phyloP scores from a whole-genome alignment of 2,329 filamentous ascomycete species.

The Diaporthe caulivora region DNA sequence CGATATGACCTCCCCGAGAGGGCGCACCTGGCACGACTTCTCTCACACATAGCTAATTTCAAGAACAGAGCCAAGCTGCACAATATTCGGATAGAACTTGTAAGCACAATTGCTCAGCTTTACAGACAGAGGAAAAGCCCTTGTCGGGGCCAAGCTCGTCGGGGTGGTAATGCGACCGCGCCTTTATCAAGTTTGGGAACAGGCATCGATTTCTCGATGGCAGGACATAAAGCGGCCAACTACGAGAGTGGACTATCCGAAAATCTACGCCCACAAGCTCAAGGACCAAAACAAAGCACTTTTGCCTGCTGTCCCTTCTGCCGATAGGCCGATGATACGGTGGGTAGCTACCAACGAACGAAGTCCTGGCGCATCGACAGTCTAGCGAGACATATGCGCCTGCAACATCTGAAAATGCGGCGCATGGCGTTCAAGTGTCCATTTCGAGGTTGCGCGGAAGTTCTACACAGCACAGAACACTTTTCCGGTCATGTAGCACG shows the following conservation, averaged over 20 bases:
- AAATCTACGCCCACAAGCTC: background rate
- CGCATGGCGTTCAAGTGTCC: background rate
- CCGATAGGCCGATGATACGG: background rate
- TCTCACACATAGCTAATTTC: background rate
- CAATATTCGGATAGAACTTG: background rate
- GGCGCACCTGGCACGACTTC: background rate
- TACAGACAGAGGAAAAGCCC: background rate
- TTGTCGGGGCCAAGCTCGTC: background rate
- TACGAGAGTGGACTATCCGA: background rate
- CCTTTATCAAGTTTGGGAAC: background rate
- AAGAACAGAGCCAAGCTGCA: background rate
- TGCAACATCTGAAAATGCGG: background rate
- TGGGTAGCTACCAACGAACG: background rate
- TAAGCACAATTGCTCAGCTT: background rate
- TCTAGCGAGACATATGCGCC: too few species aligned
- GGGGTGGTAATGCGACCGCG: background rate
- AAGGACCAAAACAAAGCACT: background rate
- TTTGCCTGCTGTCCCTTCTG: slow-evolving; percentile 1
- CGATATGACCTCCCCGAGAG: background rate
- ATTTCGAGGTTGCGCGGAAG: background rate
- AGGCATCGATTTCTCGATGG: background rate
- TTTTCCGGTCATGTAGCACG: background rate
- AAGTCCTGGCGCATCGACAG: too few species aligned
- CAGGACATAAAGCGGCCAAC: background rate
- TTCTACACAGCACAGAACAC: background rate